phyloP scores from a whole-genome alignment of 2,329 filamentous ascomycete species.

The Scleromitrula shiraiana region DNA sequence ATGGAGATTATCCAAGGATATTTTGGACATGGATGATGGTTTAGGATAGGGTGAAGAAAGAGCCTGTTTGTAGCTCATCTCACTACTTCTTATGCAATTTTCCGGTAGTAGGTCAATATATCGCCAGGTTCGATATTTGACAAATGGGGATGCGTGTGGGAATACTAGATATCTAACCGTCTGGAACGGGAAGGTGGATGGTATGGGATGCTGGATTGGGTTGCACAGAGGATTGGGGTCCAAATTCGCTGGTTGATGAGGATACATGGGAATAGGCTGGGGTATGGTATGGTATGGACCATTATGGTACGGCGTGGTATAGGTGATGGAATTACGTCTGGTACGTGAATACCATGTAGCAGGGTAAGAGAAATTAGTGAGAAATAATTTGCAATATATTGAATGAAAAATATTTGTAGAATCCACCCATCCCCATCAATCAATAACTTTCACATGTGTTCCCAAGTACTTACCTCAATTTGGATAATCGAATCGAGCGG shows the following conservation, averaged over 20 bases:
- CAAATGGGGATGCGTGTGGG: background rate
- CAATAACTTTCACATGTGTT: too few species aligned
- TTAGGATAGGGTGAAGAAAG: background rate
- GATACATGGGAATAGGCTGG: too few species aligned
- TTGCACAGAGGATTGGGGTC: too few species aligned
- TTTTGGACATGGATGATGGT: background rate
- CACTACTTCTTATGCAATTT: background rate
- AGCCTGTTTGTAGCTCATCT: background rate
- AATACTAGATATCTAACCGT: background rate
- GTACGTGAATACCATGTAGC: background rate
- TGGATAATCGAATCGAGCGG: too few species aligned
- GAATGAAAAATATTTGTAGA: too few species aligned
- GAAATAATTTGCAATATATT: background rate
- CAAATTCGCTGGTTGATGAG: background rate
- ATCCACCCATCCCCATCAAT: too few species aligned
- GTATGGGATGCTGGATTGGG: background rate
- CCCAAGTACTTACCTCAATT: too few species aligned
- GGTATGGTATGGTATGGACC: too few species aligned
- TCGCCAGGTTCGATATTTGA: background rate
- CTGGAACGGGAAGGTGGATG: background rate
- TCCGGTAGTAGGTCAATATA: background rate
- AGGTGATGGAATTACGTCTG: background rate
- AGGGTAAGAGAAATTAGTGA: background rate
- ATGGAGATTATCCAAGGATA: background rate
- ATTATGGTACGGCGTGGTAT: too few species aligned